Evolutionary conservation across 1,284 basidiomycete species (phyloP).

Genomic region (Rhodotorula mucilaginosa): DNA sequence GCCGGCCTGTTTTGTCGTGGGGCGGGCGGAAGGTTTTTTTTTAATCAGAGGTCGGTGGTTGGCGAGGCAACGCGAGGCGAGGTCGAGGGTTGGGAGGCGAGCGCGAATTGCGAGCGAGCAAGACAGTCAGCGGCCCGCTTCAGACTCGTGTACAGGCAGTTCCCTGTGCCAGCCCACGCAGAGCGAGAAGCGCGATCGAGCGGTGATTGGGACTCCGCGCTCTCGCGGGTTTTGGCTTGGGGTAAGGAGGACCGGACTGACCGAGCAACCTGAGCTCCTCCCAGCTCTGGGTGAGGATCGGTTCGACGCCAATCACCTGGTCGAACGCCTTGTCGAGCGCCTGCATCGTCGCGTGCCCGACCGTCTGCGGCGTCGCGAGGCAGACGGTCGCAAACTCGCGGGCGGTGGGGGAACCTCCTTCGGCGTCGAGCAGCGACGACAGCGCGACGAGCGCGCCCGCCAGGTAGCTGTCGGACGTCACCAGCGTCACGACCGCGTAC

Average conservation of each 20-base stretch:
- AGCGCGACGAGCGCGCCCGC: constrained; percentile 85
- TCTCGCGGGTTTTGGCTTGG: background rate
- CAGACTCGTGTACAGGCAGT: background rate
- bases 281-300: constrained; percentile 63
- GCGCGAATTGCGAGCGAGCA: too few relatives aligned
- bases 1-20: constrained; percentile 65
- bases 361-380: constrained; percentile 86
- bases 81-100: background rate
- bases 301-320: constrained; percentile 84
- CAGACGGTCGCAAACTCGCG: constrained; percentile 77
- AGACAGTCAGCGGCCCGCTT: too few relatives aligned
- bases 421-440: constrained; percentile 73
- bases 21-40: background rate
- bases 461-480: constrained; percentile 86
- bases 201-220: constrained; percentile 1
- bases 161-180: background rate
- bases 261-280: constrained; percentile 75
- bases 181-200: background rate
- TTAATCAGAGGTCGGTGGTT: background rate
- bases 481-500: constrained; percentile 58
- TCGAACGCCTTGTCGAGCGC: constrained; percentile 77
- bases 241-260: constrained; percentile 52
- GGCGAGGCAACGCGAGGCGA: background rate
- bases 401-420: constrained; percentile 51
- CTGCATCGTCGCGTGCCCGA: constrained; percentile 81